Evolutionary conservation across 2,329 filamentous ascomycete genomes (phyloP), one percentile per base, ranked within the genome.

Genomic region (Allantophomopsis lycopodina): DNA sequence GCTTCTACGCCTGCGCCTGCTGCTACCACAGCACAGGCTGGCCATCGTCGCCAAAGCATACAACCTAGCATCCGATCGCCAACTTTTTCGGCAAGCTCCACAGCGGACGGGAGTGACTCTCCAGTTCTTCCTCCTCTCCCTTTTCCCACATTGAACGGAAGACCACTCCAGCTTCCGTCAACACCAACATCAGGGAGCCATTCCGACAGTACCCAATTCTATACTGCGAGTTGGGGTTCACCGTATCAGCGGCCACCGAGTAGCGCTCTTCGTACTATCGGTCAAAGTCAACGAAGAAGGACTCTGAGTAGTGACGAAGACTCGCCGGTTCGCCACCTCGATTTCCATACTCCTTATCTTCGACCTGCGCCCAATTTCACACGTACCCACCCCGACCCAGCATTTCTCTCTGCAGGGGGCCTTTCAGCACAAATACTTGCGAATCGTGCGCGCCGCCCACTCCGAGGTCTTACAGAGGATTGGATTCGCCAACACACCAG

Each of bases 141-240:
- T 42, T 66, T 68, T 32, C 76, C 76, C n/a, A 64, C 59, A 44
- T 63, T 79, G 31, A 65, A 74, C 46, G 67, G 69, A 36, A 69
- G 71, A 46, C 68, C 70, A 32, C 61, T 65, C 47, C 65, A 69
- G 42, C 58, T 76, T 42, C 56, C 78, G 52, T 65, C 68, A 54
- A 74, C 69, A n/a, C 69, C 57, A 16, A 50, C 55, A 5, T 58
- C 73, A 35, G 43, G 40, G 16, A 42, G 47, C 31, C 42, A 41
- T 36, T 49, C 48, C 17, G 49, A 51, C 31, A 51, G 64, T 66
- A 48, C 53, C 53, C 44, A 56, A 44, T 76, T 72, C 57, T 68
- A 69, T 44, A 91, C 85, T 36, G 81, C 86, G 37, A 88, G 81
- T 57, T 94, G 88, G 87, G 88, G 88, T 41, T 94, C 87, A 40